These are phyloP conservation scores for Citrus unshiu DNA, from an alignment of 345 rosid species.

Conservation along the genomic window DNA sequence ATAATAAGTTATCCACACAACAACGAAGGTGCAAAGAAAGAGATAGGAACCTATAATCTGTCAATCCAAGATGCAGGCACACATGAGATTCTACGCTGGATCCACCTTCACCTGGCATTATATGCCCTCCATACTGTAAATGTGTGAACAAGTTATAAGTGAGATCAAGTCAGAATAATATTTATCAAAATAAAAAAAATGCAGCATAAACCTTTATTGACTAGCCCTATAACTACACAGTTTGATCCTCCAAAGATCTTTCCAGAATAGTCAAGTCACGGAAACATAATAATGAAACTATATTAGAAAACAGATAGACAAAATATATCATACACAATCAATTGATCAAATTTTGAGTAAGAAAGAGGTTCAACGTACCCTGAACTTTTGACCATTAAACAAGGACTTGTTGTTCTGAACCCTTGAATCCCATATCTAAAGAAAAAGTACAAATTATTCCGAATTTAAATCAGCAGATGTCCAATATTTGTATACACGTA, in stretches of 20 bases:
- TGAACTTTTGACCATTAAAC: slow-evolving; percentile 81
- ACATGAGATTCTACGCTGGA: slow-evolving; percentile 33
- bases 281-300: background rate
- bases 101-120: slow-evolving; percentile 32
- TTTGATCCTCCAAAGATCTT: background rate
- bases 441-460: background rate
- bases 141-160: background rate
- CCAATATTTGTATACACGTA: background rate
- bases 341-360: background rate
- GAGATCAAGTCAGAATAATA: background rate
- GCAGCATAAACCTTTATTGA: background rate
- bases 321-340: background rate
- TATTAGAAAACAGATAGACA: background rate
- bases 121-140: slow-evolving; percentile 74
- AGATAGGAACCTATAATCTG: slow-evolving; percentile 70
- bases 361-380: slow-evolving; percentile 37
- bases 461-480: background rate
- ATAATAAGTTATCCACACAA: background rate
- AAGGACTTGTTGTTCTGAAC: slow-evolving; percentile 50
- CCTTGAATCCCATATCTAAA: slow-evolving; percentile 72
- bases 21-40: background rate
- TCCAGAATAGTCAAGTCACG: background rate
- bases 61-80: slow-evolving; percentile 76
- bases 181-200: background rate
- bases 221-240: background rate